Evolutionary conservation across 306 rosid genomes (phyloP), one percentile per base, ranked within the genome.

Genomic region (Vicia sativa): DNA sequence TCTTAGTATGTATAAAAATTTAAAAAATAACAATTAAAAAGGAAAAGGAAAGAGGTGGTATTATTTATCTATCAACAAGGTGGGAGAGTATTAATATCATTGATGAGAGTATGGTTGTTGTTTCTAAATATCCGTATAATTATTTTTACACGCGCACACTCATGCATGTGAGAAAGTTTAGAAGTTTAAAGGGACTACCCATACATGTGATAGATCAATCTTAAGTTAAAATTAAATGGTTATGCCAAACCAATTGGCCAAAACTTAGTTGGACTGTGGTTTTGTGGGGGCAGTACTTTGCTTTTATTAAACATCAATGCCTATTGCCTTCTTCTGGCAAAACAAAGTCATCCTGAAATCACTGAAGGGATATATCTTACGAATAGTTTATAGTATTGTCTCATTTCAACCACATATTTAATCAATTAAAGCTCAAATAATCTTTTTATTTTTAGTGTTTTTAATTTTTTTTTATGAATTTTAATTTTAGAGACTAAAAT

Each of bases 201-300:
- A 49, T 18, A 49, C 56, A 49, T 49, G 56, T 19, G 56, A 49
- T 49, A 11, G 13, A 16, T 26, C 55, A 55, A 55, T 25, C 62
- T 28, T 26, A 54, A 28, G 19, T 26, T 55, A 26, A 55, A 26
- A 11, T 29, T 28, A 7, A 56, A 57, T 57, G 63, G 4, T 14
- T n/a, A 28, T 14, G 63, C 63, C 42, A 29, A 57, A 57, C 57
- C 63, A 41, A 57, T 57, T 31, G 63, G 63, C 42, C 63, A 34
- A 29, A 29, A 13, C 13, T 57, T 6, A 29, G 63, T 29, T 14
- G 12, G 42, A 6, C 31, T 7, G 41, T 29, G 7, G 42, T 31
- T 12, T 57, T 23, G 63, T 28, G 63, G 23, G 42, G 63, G 23
- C 9, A n/a, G 13, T 57, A 13, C 23, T 14, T 57, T 55, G 23